Conservation (phyloP, 2,329 filamentous ascomycete species). For the Zopfia rhizophila region DNA sequence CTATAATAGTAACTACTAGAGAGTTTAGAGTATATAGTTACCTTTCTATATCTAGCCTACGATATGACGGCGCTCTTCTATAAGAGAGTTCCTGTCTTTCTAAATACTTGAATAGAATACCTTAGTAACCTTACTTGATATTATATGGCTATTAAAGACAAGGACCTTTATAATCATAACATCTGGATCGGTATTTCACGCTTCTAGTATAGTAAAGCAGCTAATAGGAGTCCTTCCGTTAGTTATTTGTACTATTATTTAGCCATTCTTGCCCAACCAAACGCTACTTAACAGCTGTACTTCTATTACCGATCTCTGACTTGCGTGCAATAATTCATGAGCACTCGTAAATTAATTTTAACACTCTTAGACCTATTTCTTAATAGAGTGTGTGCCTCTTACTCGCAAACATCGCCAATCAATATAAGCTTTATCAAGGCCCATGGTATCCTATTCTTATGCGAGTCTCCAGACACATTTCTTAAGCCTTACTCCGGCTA, state of each 20-base stretch:
- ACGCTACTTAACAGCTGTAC: constrained; percentile 75
- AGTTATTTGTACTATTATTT: constrained; percentile 90
- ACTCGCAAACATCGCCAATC: constrained; percentile 53
- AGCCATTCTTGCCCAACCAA: constrained; percentile 78
- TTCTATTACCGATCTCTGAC: constrained; percentile 78
- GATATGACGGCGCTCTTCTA: constrained; percentile 88
- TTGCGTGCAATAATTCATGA: constrained; percentile 72
- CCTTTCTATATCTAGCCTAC: constrained; percentile 89
- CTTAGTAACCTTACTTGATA: constrained; percentile 87
- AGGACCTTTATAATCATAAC: constrained; percentile 77
- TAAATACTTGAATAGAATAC: constrained; percentile 94
- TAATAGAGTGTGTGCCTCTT: constrained; percentile 40
- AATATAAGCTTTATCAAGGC: constrained; percentile 72
- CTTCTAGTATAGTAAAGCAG: constrained; percentile 86
- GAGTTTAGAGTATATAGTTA: constrained; percentile 87
- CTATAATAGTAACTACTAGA: constrained; percentile 72
- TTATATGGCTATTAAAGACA: constrained; percentile 90
- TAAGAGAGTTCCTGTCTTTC: constrained; percentile 84
- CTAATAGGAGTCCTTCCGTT: constrained; percentile 77
- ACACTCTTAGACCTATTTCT: constrained; percentile 71
- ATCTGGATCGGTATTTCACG: constrained; percentile 83
- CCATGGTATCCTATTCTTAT: constrained; percentile 72
- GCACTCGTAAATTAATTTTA: constrained; percentile 75
- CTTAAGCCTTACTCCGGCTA: constrained; percentile 61
- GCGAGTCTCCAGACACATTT: constrained; percentile 60